Evolutionary conservation across 106 monocot species (phyloP), one percentile per base, ranked within the genome.

Genomic region (Dioscorea dumetorum): DNA sequence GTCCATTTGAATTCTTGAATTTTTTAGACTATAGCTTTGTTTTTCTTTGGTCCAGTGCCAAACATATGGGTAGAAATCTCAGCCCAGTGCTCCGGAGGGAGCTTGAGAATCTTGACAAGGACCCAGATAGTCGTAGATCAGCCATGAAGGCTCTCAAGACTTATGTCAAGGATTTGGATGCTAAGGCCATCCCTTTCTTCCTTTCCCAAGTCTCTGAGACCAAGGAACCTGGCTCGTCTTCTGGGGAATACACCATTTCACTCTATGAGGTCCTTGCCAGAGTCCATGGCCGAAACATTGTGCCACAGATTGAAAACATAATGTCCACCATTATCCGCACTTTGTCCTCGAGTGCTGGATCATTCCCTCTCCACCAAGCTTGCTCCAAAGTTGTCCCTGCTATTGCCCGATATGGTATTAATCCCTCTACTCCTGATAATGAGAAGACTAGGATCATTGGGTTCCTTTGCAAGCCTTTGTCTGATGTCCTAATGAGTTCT

Each of bases 331-430:
- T 97, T 62, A 82, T 92, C 50, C 72, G 72, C 20, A 97, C 86
- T 8, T 78, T 97, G 35, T 84, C 88, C 0, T 78, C 86, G 22
- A 97, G 86, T 57, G 88, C 80, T 5, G 86, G 91, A 24, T 91
- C 88, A 6, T 89, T 97, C 53, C 86, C 95, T 5, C 78, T 97
- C 12, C 95, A 97, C 64, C 95, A 97, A 60, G 91, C 95, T 8
- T 97, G 95, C 71, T 81, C 91, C 8, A 97, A 87, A 70, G 95
- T 97, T 0, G 95, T 91, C 50, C 91, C 91, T 8, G 91, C 95
- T 0, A 87, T 97, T 48, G 95, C 95, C 21, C 86, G 95, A n/a
- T 92, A 97, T 68, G 95, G 82, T 31, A 97, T 97, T 24, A 89
- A 97, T 19, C 82, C 81, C 23, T 88, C 89, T 3, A 87, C 84